A percentile compares a stretch with the other conserved stretches of the same genome.
Evolutionary conservation across 2,329 filamentous ascomycete genomes (phyloP).

Genomic region (Ceratocystis alfenasii): DNA sequence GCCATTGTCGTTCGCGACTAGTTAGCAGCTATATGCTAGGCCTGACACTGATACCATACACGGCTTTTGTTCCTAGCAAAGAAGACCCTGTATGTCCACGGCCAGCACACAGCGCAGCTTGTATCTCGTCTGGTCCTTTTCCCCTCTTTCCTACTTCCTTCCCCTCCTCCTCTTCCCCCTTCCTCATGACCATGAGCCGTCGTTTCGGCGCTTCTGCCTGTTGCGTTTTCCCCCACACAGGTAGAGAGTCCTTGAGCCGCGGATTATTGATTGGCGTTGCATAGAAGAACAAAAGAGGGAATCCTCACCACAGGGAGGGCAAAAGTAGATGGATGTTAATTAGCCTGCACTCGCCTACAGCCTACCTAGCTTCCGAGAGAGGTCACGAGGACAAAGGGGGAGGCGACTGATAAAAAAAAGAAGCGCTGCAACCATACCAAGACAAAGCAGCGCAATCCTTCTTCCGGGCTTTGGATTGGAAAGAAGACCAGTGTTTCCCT

Average conservation of each 20-base stretch:
- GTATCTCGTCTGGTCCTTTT: background rate
- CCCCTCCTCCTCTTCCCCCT: background rate
- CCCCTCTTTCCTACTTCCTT: background rate
- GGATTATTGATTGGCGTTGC: background rate
- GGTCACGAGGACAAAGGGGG: background rate
- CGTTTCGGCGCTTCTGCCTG: background rate
- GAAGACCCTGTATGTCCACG: background rate
- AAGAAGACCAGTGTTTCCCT: background rate
- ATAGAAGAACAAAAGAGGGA: background rate
- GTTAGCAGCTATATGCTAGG: background rate
- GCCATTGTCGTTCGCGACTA: background rate
- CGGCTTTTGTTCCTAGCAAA: background rate
- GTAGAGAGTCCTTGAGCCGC: background rate
- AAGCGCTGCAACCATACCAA: background rate
- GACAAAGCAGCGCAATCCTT: background rate
- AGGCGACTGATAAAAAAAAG: background rate
- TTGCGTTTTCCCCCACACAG: background rate
- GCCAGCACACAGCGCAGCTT: background rate
- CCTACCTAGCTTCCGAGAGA: background rate
- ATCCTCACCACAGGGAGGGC: no score
- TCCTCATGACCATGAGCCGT: background rate
- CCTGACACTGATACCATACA: background rate
- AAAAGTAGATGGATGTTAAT: background rate
- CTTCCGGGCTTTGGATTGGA: background rate
- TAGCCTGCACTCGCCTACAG: slow-evolving; percentile 1